Evolutionary conservation across 2,329 filamentous ascomycete genomes (phyloP).

Genomic region (Fusarium verrucosum): DNA sequence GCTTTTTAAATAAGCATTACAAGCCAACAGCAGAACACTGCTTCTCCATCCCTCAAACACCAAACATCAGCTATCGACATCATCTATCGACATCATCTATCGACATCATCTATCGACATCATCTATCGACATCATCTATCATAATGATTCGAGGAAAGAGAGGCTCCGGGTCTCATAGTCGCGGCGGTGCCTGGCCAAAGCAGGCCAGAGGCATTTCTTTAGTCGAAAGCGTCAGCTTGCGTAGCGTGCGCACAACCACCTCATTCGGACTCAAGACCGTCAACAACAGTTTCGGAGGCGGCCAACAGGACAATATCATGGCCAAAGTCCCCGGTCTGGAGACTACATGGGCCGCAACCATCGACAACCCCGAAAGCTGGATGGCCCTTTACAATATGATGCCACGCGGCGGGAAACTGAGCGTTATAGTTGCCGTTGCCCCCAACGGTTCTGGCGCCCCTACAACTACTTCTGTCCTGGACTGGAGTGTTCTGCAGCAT

Average conservation of each 20-base stretch:
- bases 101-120: background rate
- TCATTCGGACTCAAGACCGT: background rate
- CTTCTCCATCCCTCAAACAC: background rate
- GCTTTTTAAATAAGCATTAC: too few relatives aligned
- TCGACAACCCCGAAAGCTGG: accelerated
- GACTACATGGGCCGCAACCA: accelerated
- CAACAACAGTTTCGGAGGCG: constrained; percentile 1
- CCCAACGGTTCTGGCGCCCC: background rate
- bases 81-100: too few relatives aligned
- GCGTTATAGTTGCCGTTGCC: accelerated
- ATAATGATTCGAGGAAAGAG: too few relatives aligned
- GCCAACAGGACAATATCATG: constrained; percentile 2
- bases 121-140: background rate
- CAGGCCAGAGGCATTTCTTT: background rate
- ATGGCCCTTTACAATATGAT: accelerated
- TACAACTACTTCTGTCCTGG: accelerated
- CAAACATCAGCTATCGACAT: background rate
- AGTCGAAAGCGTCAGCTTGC: background rate
- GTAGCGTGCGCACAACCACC: accelerated
- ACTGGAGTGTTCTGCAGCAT: background rate
- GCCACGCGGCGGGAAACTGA: accelerated
- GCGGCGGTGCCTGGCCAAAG: too few relatives aligned
- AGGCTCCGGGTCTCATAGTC: background rate
- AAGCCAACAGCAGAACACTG: background rate
- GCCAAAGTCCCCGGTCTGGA: background rate